Evolutionary conservation across 2,329 filamentous ascomycete species (phyloP), one percentile per base, ranked within the genome.

Genomic region (Coniella vitis): DNA sequence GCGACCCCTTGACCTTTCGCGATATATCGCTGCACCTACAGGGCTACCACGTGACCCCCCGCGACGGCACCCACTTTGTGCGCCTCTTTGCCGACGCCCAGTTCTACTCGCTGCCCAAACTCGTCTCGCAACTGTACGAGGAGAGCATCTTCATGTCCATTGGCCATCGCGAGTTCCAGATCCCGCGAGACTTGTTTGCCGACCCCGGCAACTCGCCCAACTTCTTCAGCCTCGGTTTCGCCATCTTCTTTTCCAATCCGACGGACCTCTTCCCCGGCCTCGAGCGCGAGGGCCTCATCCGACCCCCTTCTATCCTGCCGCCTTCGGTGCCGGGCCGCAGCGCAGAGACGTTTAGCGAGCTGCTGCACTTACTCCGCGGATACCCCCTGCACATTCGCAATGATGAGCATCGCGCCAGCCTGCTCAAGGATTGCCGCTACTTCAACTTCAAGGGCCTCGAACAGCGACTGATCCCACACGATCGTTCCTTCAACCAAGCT

Each of bases 81-180:
- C 89, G 87, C 50, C 73, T 97, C 25, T 96, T 95, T 66, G 89
- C 90, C 17, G 91, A 97, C 66, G 89, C 91, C 1, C 91, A 96
- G 62, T 96, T 96, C 68, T 97, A 96, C 67, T 89, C 81, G 61
- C 70, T 97, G 45, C 91, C 91, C 21, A 86, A 87, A 56, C 73
- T 97, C 52, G 90, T 91, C 56, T 90, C 89, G 22, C 90, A 94
- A 66, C 82, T 97, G 19, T 94, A 91, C 66, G 87, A 91, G 58
- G 88, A 89, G 54, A 87, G 87, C 59, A 94, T 96, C 61, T 95
- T 90, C 71, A 90, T 95, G 60, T 85, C 87, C 53, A 91, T 97
- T 59, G 91, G 91, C 52, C 81, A 87, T 57, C 81, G 79, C 50
- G 83, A 93, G 59, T 97, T 97, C 67, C 86, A 90, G 63, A 90